Percentiles rank a stretch among this genome's conserved stretches.
phyloP scores from a whole-genome alignment of 768 basidiomycete species.

The Tricholomella constricta region DNA sequence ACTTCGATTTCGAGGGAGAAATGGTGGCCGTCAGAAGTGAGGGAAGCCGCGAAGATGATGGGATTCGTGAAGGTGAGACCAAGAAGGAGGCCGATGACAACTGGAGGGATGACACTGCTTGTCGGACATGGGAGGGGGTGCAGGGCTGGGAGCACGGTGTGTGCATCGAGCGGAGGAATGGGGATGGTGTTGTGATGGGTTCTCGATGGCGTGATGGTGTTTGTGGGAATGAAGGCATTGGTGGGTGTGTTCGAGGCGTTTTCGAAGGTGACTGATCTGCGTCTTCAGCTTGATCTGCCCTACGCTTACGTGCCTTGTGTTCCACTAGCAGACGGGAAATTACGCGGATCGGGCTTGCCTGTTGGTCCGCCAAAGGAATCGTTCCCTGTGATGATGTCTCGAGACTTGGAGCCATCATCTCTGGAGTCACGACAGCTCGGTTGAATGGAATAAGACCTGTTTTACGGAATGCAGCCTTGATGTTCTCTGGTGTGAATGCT shows the following conservation, averaged over 20 bases:
- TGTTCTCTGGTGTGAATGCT: slow-evolving; percentile 31
- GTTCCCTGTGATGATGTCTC: background rate
- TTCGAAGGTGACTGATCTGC: background rate
- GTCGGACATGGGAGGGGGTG: too few relatives aligned
- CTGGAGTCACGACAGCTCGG: slow-evolving; percentile 29
- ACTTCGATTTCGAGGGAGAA: background rate
- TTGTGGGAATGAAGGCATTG: too few relatives aligned
- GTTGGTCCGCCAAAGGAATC: slow-evolving; percentile 16
- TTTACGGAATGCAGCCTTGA: slow-evolving; percentile 37
- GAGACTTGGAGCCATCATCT: slow-evolving; percentile 37
- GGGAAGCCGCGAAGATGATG: background rate
- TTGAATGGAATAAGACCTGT: slow-evolving; percentile 43
- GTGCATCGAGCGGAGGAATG: too few relatives aligned
- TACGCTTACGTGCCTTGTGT: background rate
- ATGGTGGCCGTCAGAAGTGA: background rate
- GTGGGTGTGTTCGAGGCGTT: too few relatives aligned
- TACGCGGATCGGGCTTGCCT: slow-evolving; percentile 11
- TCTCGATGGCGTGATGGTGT: too few relatives aligned
- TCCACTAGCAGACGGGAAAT: slow-evolving; percentile 5
- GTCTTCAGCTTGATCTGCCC: background rate
- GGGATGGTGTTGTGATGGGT: too few relatives aligned
- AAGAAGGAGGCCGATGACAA: background rate
- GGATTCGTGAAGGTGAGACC: background rate
- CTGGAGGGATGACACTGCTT: background rate
- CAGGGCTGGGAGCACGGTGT: too few relatives aligned